Conservation (phyloP, 441 rosid genomes). For the Kokia cookei region DNA sequence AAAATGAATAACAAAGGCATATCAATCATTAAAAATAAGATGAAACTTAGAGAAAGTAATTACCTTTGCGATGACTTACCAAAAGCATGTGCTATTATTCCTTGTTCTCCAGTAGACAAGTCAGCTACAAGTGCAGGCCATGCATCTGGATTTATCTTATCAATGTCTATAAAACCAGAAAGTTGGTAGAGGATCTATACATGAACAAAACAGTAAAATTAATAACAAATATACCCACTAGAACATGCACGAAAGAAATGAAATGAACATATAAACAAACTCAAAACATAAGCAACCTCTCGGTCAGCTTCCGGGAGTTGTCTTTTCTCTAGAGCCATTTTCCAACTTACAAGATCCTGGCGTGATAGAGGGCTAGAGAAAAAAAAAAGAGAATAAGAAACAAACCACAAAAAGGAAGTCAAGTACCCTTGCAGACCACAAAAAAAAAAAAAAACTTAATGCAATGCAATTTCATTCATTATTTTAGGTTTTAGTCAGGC, state of each 20-base stretch:
- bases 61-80: conserved; percentile 44
- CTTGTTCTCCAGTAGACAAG: conserved; percentile 75
- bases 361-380: conserved; percentile 68
- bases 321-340: conserved; percentile 82
- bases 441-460: no score
- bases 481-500: neutral
- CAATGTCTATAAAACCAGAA: conserved; percentile 83
- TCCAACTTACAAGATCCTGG: conserved; percentile 96
- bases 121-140: conserved; percentile 95
- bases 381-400: conserved; percentile 5
- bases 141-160: conserved; percentile 78
- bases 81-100: conserved; percentile 82
- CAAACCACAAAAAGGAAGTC: neutral
- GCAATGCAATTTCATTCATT: neutral
- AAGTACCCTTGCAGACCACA: neutral
- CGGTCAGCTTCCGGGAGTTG: conserved; percentile 81
- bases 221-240: conserved; percentile 1
- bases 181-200: conserved; percentile 54
- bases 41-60: conserved; percentile 4
- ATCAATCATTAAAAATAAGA: conserved; percentile 14
- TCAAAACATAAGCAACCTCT: conserved; percentile 43
- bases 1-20: neutral
- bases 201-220: conserved; percentile 9
- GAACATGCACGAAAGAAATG: neutral
- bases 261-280: conserved; percentile 1